Conservation (phyloP, 805 yeast species). For the Kazachstania africana region DNA sequence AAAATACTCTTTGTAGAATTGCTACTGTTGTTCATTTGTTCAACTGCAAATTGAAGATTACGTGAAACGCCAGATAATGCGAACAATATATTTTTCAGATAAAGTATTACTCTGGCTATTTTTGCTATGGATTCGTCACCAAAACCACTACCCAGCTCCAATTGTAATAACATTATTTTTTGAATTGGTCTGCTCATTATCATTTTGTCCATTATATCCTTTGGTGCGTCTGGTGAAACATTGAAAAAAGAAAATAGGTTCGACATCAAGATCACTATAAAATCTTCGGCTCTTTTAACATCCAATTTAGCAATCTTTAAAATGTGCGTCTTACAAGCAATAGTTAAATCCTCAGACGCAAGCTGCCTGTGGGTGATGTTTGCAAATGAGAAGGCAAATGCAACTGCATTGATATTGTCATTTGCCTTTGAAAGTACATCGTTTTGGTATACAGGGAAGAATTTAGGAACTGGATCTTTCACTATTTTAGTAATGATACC, state of each 20-base stretch:
- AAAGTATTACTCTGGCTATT: slow-evolving; percentile 23
- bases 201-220: slow-evolving; percentile 26
- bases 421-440: slow-evolving; percentile 7
- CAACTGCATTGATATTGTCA: slow-evolving; percentile 20
- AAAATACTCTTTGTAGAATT: slow-evolving; percentile 22
- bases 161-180: slow-evolving; percentile 23
- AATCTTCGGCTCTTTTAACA: slow-evolving; percentile 17
- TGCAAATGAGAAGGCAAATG: slow-evolving; percentile 27
- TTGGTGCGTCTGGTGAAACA: slow-evolving; percentile 25
- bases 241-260: slow-evolving; percentile 25
- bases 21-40: slow-evolving; percentile 14
- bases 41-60: slow-evolving; percentile 28
- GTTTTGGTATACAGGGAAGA: slow-evolving; percentile 8
- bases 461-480: slow-evolving; percentile 11
- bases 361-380: slow-evolving; percentile 25
- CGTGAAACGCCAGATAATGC: slow-evolving; percentile 28
- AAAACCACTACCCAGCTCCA: slow-evolving; percentile 24
- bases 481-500: slow-evolving; percentile 19
- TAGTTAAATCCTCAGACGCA: slow-evolving; percentile 26
- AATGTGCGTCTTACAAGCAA: slow-evolving; percentile 24
- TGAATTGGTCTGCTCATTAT: slow-evolving; percentile 27
- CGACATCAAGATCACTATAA: slow-evolving; percentile 17
- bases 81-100: slow-evolving; percentile 23
- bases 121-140: slow-evolving; percentile 17
- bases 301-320: slow-evolving; percentile 12